Base-by-base conservation (phyloP, 495 filamentous ascomycete species). In the Margaritispora aquatica region DNA sequence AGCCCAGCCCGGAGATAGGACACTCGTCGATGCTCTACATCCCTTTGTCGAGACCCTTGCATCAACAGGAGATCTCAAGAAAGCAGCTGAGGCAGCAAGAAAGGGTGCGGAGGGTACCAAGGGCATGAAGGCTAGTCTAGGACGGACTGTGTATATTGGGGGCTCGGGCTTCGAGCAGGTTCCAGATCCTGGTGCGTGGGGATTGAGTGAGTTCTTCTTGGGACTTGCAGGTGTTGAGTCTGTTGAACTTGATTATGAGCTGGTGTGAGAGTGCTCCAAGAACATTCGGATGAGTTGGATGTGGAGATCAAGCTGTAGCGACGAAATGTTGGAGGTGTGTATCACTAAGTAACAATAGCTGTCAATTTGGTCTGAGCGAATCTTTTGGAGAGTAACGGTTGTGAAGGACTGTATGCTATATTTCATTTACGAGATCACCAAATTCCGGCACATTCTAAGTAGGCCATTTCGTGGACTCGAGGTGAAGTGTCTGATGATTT, bases 101-200 rank as follows among this genome's bases (percentile, higher is more conserved):
- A 74, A 84, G 59, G 94, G 85, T 0, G 89, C 92, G 3, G 87
- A 92, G 53, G 80, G 78, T 1, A 97, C 94, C 34, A 95, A 88
- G 75, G 88, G 86, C 17, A 96, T 98, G 94, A 84, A 83, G 69
- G 88, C 94, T 31, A 92, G 84, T 64, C 73, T 98, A 26, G 94
- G 94, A 4, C 78, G 94, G 59, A 85, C 88, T 7, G 93, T 97
- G 15, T 98, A 98, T 74, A 86, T 98, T 59, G 92, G 91, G 38
- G 87, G 92, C n/a, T 79, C 87, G 55, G 86, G 85, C 0, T 89
- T 80, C 66, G 81, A 89, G 64, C 81, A 89, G 64, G 84, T 97
- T 8, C 92, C 93, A 19, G 94, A 98, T 72, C 94, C 94, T 1
- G 94, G 94, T 7, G 94, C 94, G 23, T 88, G 83, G 78, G 95